Conservation (phyloP, 2,329 filamentous ascomycete species). For the Cercospora citrullina region DNA sequence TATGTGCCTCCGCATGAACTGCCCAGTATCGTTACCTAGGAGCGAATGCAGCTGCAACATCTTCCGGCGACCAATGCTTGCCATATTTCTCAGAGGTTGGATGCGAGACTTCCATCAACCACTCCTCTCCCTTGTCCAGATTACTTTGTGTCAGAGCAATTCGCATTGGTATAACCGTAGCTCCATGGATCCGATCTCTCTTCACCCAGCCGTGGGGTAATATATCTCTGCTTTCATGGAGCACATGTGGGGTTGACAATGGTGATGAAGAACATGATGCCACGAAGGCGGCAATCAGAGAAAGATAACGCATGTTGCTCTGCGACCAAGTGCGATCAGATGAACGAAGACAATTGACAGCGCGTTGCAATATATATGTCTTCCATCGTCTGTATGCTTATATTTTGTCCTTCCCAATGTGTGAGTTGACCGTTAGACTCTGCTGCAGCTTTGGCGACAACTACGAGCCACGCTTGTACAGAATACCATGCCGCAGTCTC, state of each 20-base stretch:
- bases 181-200: constrained; percentile 30
- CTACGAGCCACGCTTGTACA: not conserved
- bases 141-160: constrained; percentile 32
- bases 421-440: not conserved
- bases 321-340: not conserved
- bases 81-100: constrained; percentile 45
- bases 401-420: constrained; percentile 7
- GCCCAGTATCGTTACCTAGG: constrained; percentile 20
- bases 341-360: not conserved
- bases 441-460: not conserved
- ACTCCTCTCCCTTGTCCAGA: constrained; percentile 29
- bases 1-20: not conserved
- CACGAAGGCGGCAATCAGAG: constrained; percentile 4
- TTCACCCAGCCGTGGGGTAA: constrained; percentile 36
- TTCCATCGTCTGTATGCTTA: not conserved
- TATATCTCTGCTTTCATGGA: constrained; percentile 36
- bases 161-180: constrained; percentile 26
- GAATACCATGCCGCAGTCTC: not conserved
- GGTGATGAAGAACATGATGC: constrained; percentile 10
- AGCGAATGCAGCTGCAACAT: constrained; percentile 34
- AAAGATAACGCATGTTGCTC: not conserved
- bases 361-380: not conserved
- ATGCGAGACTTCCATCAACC: constrained; percentile 39
- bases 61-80: constrained; percentile 43
- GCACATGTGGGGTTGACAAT: constrained; percentile 24